These are phyloP conservation scores for Cinnamomum chago DNA, from an alignment of 164 flowering plant species.

Conservation along the genomic window DNA sequence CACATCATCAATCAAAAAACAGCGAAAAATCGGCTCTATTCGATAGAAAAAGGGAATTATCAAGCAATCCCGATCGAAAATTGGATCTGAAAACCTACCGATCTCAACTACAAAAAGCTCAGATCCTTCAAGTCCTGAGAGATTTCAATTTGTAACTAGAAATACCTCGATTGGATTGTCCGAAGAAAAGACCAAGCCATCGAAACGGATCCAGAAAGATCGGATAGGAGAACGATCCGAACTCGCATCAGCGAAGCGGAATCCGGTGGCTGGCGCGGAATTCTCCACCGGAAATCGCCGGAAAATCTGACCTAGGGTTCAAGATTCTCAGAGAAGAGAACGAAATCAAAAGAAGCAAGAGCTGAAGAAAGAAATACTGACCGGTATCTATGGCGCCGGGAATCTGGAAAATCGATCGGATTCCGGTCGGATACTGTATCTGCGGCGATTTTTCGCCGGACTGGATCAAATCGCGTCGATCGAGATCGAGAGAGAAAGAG, in stretches of 20 bases:
- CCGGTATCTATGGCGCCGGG: not conserved
- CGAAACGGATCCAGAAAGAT: not conserved
- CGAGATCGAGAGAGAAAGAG: not conserved
- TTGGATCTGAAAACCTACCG: not conserved
- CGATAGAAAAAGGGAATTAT: not conserved
- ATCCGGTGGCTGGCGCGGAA: not conserved
- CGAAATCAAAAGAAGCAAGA: not conserved
- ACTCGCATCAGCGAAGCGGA: not conserved
- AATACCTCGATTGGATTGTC: not conserved
- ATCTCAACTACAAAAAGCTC: not conserved
- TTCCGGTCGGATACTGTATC: not conserved
- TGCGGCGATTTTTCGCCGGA: constrained; percentile 1
- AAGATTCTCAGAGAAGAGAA: not conserved
- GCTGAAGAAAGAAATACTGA: not conserved
- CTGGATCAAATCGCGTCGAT: not conserved
- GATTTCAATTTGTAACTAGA: not conserved
- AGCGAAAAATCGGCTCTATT: not conserved
- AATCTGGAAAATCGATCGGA: not conserved
- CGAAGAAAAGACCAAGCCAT: not conserved
- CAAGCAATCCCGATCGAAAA: not conserved
- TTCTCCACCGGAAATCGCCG: not conserved
- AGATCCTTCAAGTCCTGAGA: not conserved
- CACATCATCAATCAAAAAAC: not conserved
- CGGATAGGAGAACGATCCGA: not conserved
- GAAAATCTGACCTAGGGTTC: constrained; percentile 1